Conservation (phyloP, 257 asterid genomes). For the Jasminum sambac region DNA sequence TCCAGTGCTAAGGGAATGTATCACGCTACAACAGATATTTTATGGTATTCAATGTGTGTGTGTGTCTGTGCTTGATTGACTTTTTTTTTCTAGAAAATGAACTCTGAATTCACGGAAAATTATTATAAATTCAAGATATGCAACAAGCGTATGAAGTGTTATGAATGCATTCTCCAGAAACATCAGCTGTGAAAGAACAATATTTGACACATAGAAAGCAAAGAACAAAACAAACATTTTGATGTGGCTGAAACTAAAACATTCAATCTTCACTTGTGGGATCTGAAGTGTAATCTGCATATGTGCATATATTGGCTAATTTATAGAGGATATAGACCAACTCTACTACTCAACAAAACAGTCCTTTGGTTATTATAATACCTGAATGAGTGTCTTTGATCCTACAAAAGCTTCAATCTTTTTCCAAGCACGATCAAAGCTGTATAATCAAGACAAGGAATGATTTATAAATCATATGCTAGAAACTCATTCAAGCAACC, state of each 20-base stretch:
- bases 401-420: conserved; percentile 95
- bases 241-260: too few relatives aligned
- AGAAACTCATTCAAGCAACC: too few relatives aligned
- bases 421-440: conserved; percentile 97
- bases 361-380: conserved; percentile 21
- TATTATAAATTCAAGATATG: too few relatives aligned
- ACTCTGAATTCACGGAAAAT: background rate
- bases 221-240: background rate
- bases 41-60: background rate
- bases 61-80: background rate
- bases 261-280: too few relatives aligned
- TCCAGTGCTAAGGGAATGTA: too few relatives aligned
- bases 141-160: conserved; percentile 2
- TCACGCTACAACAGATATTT: conserved; percentile 5
- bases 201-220: background rate
- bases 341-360: too few relatives aligned
- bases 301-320: too few relatives aligned
- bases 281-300: too few relatives aligned
- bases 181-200: background rate
- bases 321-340: too few relatives aligned
- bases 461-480: background rate
- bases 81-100: background rate
- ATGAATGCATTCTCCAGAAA: background rate
- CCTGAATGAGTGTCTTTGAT: conserved; percentile 93
- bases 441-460: conserved; percentile 25